Conservation (phyloP, 495 filamentous ascomycete genomes). For the Friedmanniomyces endolithicus region DNA sequence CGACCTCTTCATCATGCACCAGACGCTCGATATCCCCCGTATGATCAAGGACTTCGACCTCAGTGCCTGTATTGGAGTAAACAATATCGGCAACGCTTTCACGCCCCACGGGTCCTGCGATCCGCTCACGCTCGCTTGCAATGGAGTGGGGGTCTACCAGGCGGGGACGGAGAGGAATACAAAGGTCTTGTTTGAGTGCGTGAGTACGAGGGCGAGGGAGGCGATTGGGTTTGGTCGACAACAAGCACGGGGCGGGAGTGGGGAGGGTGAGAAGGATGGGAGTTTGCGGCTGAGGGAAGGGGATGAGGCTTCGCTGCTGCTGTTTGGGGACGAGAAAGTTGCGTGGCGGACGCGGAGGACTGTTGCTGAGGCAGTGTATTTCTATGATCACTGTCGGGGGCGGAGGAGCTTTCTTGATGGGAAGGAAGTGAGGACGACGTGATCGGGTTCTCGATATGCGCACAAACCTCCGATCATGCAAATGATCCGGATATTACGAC, state of each 20-base stretch:
- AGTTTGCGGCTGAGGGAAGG: background rate
- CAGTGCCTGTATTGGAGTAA: conserved; percentile 52
- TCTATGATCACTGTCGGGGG: conserved; percentile 13
- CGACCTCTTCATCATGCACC: conserved; percentile 62
- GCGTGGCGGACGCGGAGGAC: conserved; percentile 26
- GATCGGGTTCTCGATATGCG: too few relatives aligned
- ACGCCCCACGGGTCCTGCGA: conserved; percentile 65
- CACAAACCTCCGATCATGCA: too few relatives aligned
- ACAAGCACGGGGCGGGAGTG: background rate
- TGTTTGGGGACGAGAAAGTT: conserved; percentile 20
- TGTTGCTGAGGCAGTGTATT: conserved; percentile 26
- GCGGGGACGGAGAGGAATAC: conserved; percentile 48
- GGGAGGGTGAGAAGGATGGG: background rate
- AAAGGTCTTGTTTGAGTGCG: conserved; percentile 44
- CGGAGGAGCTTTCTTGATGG: background rate
- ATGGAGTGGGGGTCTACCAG: conserved; percentile 57
- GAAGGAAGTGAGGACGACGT: background rate
- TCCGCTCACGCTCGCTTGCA: conserved; percentile 49
- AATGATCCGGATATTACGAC: too few relatives aligned
- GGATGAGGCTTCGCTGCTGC: conserved; percentile 8
- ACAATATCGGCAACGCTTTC: conserved; percentile 69
- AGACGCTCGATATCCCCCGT: conserved; percentile 50
- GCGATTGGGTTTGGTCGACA: conserved; percentile 12
- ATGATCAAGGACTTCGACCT: conserved; percentile 50
- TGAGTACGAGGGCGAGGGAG: conserved; percentile 12